phyloP scores from a whole-genome alignment of 768 basidiomycete species.

The Baorangia bicolor region DNA sequence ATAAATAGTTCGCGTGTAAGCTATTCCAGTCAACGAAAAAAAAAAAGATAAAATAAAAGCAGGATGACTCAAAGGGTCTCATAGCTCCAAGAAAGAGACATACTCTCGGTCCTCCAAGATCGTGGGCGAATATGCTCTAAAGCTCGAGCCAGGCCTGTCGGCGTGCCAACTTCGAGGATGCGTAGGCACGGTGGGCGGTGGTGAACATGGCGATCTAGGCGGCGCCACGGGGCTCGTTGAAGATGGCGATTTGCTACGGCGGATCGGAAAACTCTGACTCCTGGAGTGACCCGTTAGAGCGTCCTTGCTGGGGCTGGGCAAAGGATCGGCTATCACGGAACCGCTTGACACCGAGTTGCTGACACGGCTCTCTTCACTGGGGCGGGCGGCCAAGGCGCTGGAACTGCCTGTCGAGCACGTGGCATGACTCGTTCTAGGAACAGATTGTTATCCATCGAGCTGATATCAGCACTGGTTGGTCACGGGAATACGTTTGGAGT shows the following conservation, averaged over 20 bases:
- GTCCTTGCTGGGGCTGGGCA: not conserved
- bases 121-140: not conserved
- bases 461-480: not conserved
- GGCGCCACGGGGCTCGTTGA: not conserved
- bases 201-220: not conserved
- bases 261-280: not conserved
- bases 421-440: slow-evolving; percentile 10
- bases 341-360: slow-evolving; percentile 1
- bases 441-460: not conserved
- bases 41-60: not conserved
- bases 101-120: slow-evolving; percentile 20
- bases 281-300: not conserved
- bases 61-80: not conserved
- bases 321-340: slow-evolving; percentile 1
- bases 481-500: not conserved
- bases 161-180: not conserved
- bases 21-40: not conserved
- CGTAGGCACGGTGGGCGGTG: not conserved
- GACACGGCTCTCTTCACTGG: not conserved
- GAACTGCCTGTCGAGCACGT: slow-evolving; percentile 15
- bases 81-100: slow-evolving; percentile 28
- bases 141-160: not conserved
- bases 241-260: not conserved
- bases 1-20: not conserved
- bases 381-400: not conserved